Evolutionary conservation across 2,329 filamentous ascomycete genomes (phyloP).

Genomic region (Annulohypoxylon truncatum): DNA sequence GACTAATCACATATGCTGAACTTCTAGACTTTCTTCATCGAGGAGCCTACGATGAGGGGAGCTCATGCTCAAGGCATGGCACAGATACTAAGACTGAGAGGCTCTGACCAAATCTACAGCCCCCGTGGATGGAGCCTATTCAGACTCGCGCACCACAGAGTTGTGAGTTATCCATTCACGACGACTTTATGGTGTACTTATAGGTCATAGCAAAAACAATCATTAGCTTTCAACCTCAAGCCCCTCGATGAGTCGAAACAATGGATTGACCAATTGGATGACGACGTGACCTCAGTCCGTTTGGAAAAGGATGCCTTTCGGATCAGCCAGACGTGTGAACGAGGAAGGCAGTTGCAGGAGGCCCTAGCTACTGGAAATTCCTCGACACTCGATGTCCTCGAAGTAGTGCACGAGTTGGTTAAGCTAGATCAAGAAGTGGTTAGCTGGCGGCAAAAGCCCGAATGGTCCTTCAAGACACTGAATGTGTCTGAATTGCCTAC

Average conservation of each 20-base stretch:
- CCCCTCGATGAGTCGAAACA: constrained; percentile 47
- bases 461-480: constrained; percentile 51
- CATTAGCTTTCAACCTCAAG: constrained; percentile 49
- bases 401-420: constrained; percentile 49
- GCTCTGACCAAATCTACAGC: constrained; percentile 51
- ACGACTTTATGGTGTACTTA: background rate
- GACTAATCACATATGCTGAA: background rate
- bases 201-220: constrained; percentile 52
- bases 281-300: constrained; percentile 43
- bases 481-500: constrained; percentile 35
- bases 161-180: constrained; percentile 36
- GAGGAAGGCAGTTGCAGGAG: constrained; percentile 47
- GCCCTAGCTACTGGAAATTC: constrained; percentile 21
- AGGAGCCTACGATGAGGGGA: constrained; percentile 42
- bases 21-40: constrained; percentile 51
- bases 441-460: constrained; percentile 49
- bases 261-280: constrained; percentile 50
- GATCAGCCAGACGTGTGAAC: constrained; percentile 49
- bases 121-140: constrained; percentile 56
- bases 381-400: constrained; percentile 34
- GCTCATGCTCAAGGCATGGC: constrained; percentile 56
- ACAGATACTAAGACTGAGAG: constrained; percentile 54
- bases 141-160: constrained; percentile 54
- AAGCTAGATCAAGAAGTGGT: constrained; percentile 48
- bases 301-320: constrained; percentile 47